These are phyloP conservation scores for Thraustochytrium sp. DNA, from an alignment of 352 stramenopile genomes.

Conservation along the genomic window DNA sequence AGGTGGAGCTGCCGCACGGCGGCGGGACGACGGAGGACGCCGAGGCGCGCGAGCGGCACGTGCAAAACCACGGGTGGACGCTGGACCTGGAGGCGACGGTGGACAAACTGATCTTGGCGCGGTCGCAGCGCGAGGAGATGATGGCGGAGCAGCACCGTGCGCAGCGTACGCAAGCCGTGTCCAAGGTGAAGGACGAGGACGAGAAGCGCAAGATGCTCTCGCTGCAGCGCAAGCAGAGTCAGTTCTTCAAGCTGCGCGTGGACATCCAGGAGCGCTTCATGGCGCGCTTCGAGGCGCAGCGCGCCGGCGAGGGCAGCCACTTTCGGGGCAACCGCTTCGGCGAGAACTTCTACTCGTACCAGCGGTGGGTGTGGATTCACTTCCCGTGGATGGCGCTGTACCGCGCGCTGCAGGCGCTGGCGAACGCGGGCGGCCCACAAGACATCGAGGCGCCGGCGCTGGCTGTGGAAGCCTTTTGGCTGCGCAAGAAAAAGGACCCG, in stretches of 20 bases:
- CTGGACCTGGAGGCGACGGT: constrained; percentile 2
- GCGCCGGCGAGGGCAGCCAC: neutral
- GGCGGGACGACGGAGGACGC: neutral
- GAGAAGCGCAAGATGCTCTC: neutral
- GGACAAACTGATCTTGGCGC: neutral
- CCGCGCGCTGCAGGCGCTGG: neutral
- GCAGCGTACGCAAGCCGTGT: neutral
- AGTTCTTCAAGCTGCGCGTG: neutral
- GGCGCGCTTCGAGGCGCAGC: neutral
- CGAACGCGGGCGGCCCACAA: neutral
- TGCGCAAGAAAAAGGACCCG: constrained; percentile 24
- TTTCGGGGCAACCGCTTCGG: neutral
- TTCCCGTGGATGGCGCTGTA: constrained; percentile 57
- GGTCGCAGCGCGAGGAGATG: neutral
- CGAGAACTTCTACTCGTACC: constrained; percentile 40
- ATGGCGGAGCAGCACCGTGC: constrained; percentile 17
- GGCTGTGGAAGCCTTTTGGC: neutral
- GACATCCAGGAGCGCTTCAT: neutral
- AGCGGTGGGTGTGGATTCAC: constrained; percentile 63
- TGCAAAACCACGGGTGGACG: neutral
- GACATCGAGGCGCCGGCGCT: neutral
- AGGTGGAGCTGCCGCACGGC: neutral
- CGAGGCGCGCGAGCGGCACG: neutral
- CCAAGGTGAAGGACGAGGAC: neutral
- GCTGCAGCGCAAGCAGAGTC: neutral